These are phyloP conservation scores for Penicillium sp. DNA, from an alignment of 2,329 filamentous ascomycete genomes.

Conservation along the genomic window DNA sequence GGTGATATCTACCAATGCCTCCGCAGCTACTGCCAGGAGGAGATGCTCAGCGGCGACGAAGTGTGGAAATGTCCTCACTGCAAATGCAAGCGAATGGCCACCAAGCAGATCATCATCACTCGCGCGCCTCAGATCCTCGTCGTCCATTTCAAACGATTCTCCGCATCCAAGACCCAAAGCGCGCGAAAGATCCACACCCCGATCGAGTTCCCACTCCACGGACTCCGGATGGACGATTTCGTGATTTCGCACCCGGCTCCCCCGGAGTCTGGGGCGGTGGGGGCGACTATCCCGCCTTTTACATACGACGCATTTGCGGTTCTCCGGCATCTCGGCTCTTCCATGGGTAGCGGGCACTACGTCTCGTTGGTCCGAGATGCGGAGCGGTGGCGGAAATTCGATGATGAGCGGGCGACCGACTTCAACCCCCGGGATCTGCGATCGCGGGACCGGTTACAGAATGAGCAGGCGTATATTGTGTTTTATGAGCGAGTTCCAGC, in stretches of 20 bases:
- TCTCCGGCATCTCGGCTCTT: slow-evolving; percentile 71
- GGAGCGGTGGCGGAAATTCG: slow-evolving; percentile 62
- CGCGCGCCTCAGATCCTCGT: slow-evolving; percentile 78
- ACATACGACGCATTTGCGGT: slow-evolving; percentile 86
- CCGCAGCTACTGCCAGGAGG: slow-evolving; percentile 67
- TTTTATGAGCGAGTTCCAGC: slow-evolving; percentile 59
- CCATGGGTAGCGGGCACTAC: slow-evolving; percentile 76
- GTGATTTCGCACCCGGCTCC: slow-evolving; percentile 52
- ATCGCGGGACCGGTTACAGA: slow-evolving; percentile 56
- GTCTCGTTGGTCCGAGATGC: slow-evolving; percentile 67
- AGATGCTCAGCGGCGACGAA: slow-evolving; percentile 67
- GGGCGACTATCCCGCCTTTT: slow-evolving; percentile 57
- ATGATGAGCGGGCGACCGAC: slow-evolving; percentile 58
- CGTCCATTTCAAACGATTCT: slow-evolving; percentile 73
- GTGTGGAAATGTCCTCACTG: slow-evolving; percentile 75
- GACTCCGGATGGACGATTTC: slow-evolving; percentile 64
- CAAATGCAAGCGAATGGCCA: slow-evolving; percentile 65
- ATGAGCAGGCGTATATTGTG: slow-evolving; percentile 65
- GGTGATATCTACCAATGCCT: slow-evolving; percentile 69
- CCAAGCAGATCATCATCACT: slow-evolving; percentile 72
- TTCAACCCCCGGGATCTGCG: slow-evolving; percentile 57
- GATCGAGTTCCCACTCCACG: slow-evolving; percentile 74
- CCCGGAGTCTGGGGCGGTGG: slow-evolving; percentile 40
- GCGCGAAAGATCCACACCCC: slow-evolving; percentile 69
- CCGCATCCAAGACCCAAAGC: slow-evolving; percentile 56